phyloP scores from a whole-genome alignment of 2,329 filamentous ascomycete species.

The Talaromyces marneffei region DNA sequence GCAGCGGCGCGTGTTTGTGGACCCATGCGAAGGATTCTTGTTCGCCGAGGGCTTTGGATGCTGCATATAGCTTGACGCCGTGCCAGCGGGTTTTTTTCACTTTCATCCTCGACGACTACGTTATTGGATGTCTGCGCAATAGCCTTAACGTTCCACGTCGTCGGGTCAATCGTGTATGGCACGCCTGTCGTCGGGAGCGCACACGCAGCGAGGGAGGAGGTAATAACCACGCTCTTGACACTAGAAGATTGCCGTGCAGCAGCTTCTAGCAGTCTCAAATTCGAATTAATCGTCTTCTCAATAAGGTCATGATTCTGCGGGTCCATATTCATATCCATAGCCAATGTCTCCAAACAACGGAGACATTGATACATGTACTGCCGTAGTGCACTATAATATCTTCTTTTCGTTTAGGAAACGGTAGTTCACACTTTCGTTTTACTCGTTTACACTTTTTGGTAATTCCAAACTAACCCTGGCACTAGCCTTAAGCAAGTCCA shows the following conservation, averaged over 20 bases:
- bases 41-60: constrained; percentile 1
- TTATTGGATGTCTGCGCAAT: neutral
- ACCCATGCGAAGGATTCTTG: neutral
- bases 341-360: no score
- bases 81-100: neutral
- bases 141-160: neutral
- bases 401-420: no score
- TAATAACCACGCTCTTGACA: constrained; percentile 2
- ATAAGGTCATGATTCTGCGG: neutral
- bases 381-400: no score
- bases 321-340: neutral
- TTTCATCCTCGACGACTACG: no score
- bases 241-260: neutral
- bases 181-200: neutral
- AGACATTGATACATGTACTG: no score
- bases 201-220: constrained; percentile 1
- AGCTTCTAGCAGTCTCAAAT: neutral
- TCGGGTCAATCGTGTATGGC: neutral
- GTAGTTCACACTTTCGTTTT: no score
- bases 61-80: neutral
- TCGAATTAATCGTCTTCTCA: neutral
- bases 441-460: neutral
- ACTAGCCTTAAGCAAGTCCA: neutral
- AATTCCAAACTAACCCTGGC: neutral
- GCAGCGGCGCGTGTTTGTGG: neutral